Evolutionary conservation across 2,329 filamentous ascomycete species (phyloP), one percentile per base, ranked within the genome.

Genomic region (Neurospora sp.): DNA sequence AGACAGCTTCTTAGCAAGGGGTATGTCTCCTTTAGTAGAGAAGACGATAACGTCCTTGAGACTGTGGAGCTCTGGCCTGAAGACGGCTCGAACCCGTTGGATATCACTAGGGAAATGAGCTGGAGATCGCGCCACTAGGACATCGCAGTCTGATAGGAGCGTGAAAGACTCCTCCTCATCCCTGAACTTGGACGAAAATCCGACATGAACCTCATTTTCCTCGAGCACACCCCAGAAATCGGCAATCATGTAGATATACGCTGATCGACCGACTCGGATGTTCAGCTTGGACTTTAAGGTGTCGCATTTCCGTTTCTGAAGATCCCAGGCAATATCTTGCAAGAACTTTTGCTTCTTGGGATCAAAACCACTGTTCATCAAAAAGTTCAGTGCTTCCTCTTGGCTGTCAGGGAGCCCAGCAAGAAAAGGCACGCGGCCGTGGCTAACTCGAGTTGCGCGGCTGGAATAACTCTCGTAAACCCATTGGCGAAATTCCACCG

Each of bases 11-110:
- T 88, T 86, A 0, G 91, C 92, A 0, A 93, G 82, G 0, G 91
- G 87, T 0, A 80, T 81, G 36, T 84, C 76, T 0, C 91, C 91
- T 71, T 85, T 86, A 0, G 82, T 83, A 0, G 92, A 84, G 73
- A 98, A 97, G 0, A 97, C 85, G 15, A 96, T 84, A 1, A 97
- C 89, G 74, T 97, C 91, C 71, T 91, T 91, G 0, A 97, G 79
- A 2, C 87, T 86, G 3, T 89, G 86, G 0, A 95, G 80, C 57
- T 88, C 83, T 0, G 84, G 83, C n/a, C 82, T 84, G 71, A 85
- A 87, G 0, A 89, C 87, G 0, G 83, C 86, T 43, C 79, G 83
- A 8, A 90, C 89, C 69, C 85, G 90, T 74, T 94, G 92, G 0
- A 95, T 88, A 72, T 96, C 92, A 37, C 88, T 92, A 0, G 84